Percentiles rank a stretch among this genome's conserved stretches.
These are phyloP conservation scores for Aspergillus sp. DNA, from an alignment of 2,329 filamentous ascomycete species.

Conservation along the genomic window DNA sequence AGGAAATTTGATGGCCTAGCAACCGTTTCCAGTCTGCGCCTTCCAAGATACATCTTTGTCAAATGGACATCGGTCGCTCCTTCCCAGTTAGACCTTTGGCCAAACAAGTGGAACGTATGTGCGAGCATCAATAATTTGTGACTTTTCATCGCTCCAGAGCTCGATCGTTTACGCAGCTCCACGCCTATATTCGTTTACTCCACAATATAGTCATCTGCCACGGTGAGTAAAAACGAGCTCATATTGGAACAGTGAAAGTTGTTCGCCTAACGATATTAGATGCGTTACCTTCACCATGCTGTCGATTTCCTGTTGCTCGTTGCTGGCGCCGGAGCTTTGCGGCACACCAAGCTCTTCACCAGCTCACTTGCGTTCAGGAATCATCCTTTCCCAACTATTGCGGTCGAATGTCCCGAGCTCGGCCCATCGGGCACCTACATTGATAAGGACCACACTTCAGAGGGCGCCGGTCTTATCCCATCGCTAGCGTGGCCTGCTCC, in stretches of 20 bases:
- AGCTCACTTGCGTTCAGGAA: constrained; percentile 23
- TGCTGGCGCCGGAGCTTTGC: constrained; percentile 14
- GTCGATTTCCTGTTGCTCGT: constrained; percentile 20
- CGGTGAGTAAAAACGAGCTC: not conserved
- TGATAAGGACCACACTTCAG: constrained; percentile 12
- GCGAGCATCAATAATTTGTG: not conserved
- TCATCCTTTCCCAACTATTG: constrained; percentile 19
- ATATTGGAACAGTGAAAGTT: constrained; percentile 31
- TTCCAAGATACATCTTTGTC: not conserved
- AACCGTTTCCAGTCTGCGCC: not conserved
- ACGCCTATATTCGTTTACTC: not conserved
- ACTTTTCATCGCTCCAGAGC: not conserved
- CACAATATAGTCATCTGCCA: not conserved
- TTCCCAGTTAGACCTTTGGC: not conserved
- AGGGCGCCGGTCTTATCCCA: constrained; percentile 39
- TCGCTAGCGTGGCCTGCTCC: constrained; percentile 42
- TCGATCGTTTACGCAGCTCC: not conserved
- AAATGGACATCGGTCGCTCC: not conserved
- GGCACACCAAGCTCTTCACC: constrained; percentile 27
- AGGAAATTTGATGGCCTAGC: not conserved
- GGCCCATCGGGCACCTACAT: constrained; percentile 15
- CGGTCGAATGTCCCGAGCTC: constrained; percentile 22
- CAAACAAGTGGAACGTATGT: not conserved
- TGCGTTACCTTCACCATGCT: constrained; percentile 20
- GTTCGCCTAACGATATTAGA: constrained; percentile 5